A percentile compares a stretch with the other conserved stretches of the same genome.
Conservation (phyloP, 2,329 filamentous ascomycete genomes). For the Chrysoporthe deuterocubensis region DNA sequence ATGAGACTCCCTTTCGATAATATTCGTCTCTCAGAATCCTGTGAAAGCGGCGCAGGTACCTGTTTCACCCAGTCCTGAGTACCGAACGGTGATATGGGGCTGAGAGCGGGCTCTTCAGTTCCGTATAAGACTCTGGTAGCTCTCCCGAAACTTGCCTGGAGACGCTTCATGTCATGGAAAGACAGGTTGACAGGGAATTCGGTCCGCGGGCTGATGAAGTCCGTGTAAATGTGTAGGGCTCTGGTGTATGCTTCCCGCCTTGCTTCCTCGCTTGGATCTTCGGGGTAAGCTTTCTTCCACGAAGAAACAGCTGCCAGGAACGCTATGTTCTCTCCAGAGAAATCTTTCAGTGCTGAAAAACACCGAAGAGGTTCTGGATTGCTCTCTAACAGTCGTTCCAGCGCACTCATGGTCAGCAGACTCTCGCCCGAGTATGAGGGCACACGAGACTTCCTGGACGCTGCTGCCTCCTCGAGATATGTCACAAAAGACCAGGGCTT, state of each 20-base stretch:
- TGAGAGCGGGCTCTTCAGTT: conserved; percentile 44
- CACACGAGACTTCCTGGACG: conserved; percentile 31
- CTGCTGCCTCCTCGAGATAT: conserved; percentile 34
- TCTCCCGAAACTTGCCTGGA: conserved; percentile 60
- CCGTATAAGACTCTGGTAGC: conserved; percentile 53
- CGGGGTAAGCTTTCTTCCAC: conserved; percentile 51
- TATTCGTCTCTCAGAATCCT: conserved; percentile 8
- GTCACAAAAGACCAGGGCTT: conserved; percentile 38
- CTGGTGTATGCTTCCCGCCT: conserved; percentile 58
- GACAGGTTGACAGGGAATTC: conserved; percentile 71
- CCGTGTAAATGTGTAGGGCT: conserved; percentile 64
- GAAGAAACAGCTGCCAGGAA: conserved; percentile 63
- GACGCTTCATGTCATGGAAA: conserved; percentile 55
- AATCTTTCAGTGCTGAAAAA: conserved; percentile 68
- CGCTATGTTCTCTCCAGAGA: conserved; percentile 73
- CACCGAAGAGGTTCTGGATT: conserved; percentile 64
- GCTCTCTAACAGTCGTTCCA: conserved; percentile 63
- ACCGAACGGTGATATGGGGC: conserved; percentile 50
- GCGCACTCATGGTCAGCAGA: conserved; percentile 62
- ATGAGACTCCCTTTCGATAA: conserved; percentile 25
- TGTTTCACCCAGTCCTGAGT: conserved; percentile 24
- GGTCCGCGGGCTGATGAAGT: conserved; percentile 63
- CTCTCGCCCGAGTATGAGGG: conserved; percentile 42
- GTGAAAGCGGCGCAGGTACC: conserved; percentile 7
- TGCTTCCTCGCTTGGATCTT: conserved; percentile 36